Base-by-base conservation (phyloP, 139 green algal species). In the Chlamydomonas eustigma region DNA sequence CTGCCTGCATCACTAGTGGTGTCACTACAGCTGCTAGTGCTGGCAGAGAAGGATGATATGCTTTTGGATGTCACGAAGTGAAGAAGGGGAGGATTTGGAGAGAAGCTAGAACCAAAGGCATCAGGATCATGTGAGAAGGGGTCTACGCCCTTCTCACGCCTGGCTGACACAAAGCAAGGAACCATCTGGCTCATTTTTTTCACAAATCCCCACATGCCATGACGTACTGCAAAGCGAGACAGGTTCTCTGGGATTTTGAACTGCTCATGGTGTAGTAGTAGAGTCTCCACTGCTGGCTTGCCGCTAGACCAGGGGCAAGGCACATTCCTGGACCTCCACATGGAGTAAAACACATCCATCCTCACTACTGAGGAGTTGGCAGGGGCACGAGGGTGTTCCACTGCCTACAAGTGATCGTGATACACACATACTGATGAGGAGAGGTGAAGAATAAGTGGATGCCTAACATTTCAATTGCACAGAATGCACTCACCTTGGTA, bases 121-220 rank as follows among this genome's bases (percentile, higher is more conserved):
- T 75, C 30, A 4, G 77, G 73, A 63, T 83, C 76, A 18, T 28
- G 50, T 6, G 22, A 32, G 64, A 66, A 24, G 18, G 69, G 71
- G 25, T 37, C 28, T 4, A 74, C 63, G 51, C 0, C 71, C 28
- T 30, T 25, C 4, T 22, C 36, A 18, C 36, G 12, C 35, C 39
- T 5, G 3, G 38, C 39, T 8, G 71, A 28, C 8, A 92, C 83
- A 81, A 94, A 97, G 51, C 81, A 50, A 12, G 76, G 76, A 50
- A 91, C 83, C 18, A 80, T 79, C 31, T 82, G 80, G 4, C 83
- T 71, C 81, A 97, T 87, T 73, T 89, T 91, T 64, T 86, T 88
- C 3, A 97, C 81, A 74, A 97, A 97, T 78, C 91, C 87, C 70
- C 88, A 91, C 93, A 97, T 97, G 78, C 93, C 90, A 64, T 88